Conservation (phyloP, 495 filamentous ascomycete species). For the Hypoxylon rickii region DNA sequence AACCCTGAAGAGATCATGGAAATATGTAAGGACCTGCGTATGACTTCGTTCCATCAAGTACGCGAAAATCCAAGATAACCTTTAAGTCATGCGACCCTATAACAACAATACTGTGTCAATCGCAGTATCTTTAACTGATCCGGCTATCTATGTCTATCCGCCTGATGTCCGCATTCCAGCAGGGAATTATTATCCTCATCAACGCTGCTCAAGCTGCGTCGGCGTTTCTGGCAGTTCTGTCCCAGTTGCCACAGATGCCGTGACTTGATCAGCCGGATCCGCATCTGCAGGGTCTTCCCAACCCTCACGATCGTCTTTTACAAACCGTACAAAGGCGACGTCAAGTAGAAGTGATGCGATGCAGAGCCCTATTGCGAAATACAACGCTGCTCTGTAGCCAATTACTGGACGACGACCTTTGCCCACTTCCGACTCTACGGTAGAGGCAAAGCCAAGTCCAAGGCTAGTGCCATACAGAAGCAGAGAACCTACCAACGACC, state of each 20-base stretch:
- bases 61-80: background rate
- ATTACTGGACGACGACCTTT: slow-evolving; percentile 21
- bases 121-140: background rate
- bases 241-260: slow-evolving; percentile 12
- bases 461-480: slow-evolving; percentile 54
- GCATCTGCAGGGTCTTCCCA: slow-evolving; percentile 16
- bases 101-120: background rate
- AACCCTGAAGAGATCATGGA: too few species aligned
- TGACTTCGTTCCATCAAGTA: too few species aligned
- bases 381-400: slow-evolving; percentile 51
- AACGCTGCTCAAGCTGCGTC: slow-evolving; percentile 10
- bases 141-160: too few species aligned
- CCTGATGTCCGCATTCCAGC: too few species aligned
- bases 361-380: slow-evolving; percentile 51
- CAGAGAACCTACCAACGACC: slow-evolving; percentile 52
- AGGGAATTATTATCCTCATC: background rate
- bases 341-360: slow-evolving; percentile 46
- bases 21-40: too few species aligned
- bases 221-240: slow-evolving; percentile 11
- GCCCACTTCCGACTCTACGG: slow-evolving; percentile 46
- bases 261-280: slow-evolving; percentile 10
- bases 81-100: too few species aligned
- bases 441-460: slow-evolving; percentile 57
- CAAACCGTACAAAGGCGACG: slow-evolving; percentile 26
- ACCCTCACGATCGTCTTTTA: slow-evolving; percentile 18